Percentiles rank a stretch among this genome's conserved stretches.
phyloP scores from a whole-genome alignment of 352 stramenopile species.

The Phytophthora sp. region DNA sequence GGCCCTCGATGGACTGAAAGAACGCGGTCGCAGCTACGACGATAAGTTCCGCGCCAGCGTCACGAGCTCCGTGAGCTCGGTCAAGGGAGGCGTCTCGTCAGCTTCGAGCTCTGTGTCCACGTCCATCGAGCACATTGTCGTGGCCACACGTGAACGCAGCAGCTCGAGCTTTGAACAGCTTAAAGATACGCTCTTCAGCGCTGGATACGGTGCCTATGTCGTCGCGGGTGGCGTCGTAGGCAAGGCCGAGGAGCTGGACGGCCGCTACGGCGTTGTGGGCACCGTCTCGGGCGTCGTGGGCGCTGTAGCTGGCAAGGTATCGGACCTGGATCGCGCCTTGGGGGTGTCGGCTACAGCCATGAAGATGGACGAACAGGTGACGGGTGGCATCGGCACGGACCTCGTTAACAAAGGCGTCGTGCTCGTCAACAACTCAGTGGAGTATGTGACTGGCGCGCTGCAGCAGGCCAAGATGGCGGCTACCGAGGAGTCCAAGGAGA shows the following conservation, averaged over 20 bases:
- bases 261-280: constrained; percentile 56
- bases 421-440: constrained; percentile 71
- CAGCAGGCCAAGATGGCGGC: constrained; percentile 71
- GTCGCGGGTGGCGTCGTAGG: constrained; percentile 55
- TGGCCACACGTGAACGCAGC: constrained; percentile 55
- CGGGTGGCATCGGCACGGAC: constrained; percentile 65
- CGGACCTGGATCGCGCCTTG: constrained; percentile 59
- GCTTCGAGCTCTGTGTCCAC: constrained; percentile 53
- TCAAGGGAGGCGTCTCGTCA: constrained; percentile 48
- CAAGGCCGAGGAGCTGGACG: constrained; percentile 68
- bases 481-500: constrained; percentile 42
- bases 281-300: constrained; percentile 59
- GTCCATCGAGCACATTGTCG: constrained; percentile 77
- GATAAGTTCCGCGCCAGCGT: constrained; percentile 60
- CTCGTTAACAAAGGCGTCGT: constrained; percentile 53
- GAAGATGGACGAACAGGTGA: constrained; percentile 79
- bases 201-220: constrained; percentile 60
- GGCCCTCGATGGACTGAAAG: constrained; percentile 62
- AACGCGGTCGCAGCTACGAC: constrained; percentile 70
- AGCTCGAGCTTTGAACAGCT: constrained; percentile 70
- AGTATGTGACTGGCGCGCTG: constrained; percentile 69
- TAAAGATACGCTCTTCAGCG: constrained; percentile 57
- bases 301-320: constrained; percentile 59
- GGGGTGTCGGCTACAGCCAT: constrained; percentile 70
- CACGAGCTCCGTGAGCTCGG: constrained; percentile 47